Percentiles rank a stretch among this genome's conserved stretches.
phyloP scores from a whole-genome alignment of 2,329 filamentous ascomycete genomes.

The Trichoderma cornu-damae region DNA sequence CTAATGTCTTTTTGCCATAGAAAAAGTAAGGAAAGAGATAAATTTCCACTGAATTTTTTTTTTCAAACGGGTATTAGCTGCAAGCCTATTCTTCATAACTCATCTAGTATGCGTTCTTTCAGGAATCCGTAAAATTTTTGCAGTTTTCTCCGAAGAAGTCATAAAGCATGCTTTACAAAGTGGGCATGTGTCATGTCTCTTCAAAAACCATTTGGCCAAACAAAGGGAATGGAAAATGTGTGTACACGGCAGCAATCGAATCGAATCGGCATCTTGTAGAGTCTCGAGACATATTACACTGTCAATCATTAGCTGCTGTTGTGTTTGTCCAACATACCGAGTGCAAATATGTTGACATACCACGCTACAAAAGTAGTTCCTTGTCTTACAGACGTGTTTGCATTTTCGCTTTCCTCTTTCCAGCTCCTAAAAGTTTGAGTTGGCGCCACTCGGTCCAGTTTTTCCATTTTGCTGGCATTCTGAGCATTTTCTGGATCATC shows the following conservation, averaged over 20 bases:
- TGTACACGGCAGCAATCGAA: constrained; percentile 20
- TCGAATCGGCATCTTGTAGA: constrained; percentile 17
- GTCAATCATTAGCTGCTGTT: neutral
- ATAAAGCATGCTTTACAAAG: constrained; percentile 20
- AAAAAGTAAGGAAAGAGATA: too few relatives aligned
- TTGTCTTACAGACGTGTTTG: neutral
- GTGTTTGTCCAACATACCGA: too few relatives aligned
- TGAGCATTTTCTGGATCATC: constrained; percentile 2
- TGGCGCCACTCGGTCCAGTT: neutral
- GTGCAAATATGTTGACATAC: neutral
- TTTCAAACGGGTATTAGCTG: too few relatives aligned
- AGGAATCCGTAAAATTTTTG: neutral
- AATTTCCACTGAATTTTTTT: too few relatives aligned
- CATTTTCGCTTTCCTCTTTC: neutral
- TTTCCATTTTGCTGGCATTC: neutral
- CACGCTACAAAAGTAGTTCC: neutral
- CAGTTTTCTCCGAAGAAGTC: neutral
- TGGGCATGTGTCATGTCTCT: constrained; percentile 22
- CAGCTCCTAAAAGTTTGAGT: constrained; percentile 3
- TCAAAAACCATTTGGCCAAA: constrained; percentile 21
- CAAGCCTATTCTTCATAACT: too few relatives aligned
- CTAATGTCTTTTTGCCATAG: too few relatives aligned
- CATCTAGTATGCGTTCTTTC: constrained; percentile 1
- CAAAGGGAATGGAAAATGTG: constrained; percentile 23
- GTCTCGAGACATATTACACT: constrained; percentile 23